A percentile compares a stretch with the other conserved stretches of the same genome.
phyloP scores from a whole-genome alignment of 768 basidiomycete genomes.

The Tulasnella sp. region DNA sequence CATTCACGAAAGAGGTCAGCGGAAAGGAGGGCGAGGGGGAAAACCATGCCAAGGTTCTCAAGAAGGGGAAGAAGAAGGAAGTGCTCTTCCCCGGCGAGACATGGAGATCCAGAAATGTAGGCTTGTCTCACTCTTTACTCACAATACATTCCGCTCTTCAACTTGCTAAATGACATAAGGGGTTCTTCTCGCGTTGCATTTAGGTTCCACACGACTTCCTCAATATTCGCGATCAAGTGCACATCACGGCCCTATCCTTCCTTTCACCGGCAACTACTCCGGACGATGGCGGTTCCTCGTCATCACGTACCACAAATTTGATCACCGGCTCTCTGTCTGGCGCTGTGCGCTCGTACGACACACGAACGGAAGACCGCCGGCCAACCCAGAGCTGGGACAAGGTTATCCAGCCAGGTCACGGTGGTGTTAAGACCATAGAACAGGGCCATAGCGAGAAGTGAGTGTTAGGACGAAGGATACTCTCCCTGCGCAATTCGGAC shows the following conservation, averaged over 20 bases:
- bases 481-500: no score
- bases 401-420: constrained; percentile 38
- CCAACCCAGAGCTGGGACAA: constrained; percentile 61
- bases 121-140: not conserved
- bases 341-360: constrained; percentile 67
- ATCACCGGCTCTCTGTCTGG: constrained; percentile 66
- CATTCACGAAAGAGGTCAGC: constrained; percentile 30
- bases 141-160: not conserved
- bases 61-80: constrained; percentile 36
- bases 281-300: constrained; percentile 19
- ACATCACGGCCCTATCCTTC: constrained; percentile 59
- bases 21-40: not conserved
- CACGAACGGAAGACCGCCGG: constrained; percentile 45
- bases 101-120: constrained; percentile 78
- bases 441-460: constrained; percentile 56
- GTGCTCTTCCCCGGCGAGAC: constrained; percentile 57
- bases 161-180: no score
- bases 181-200: no score
- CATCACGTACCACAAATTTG: constrained; percentile 36
- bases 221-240: constrained; percentile 65
- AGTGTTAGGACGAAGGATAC: no score
- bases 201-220: constrained; percentile 67
- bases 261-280: constrained; percentile 32
- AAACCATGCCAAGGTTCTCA: constrained; percentile 42
- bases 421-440: constrained; percentile 50